These are phyloP conservation scores for Lathyrus tuberosus DNA, from an alignment of 306 rosid species.

Conservation along the genomic window DNA sequence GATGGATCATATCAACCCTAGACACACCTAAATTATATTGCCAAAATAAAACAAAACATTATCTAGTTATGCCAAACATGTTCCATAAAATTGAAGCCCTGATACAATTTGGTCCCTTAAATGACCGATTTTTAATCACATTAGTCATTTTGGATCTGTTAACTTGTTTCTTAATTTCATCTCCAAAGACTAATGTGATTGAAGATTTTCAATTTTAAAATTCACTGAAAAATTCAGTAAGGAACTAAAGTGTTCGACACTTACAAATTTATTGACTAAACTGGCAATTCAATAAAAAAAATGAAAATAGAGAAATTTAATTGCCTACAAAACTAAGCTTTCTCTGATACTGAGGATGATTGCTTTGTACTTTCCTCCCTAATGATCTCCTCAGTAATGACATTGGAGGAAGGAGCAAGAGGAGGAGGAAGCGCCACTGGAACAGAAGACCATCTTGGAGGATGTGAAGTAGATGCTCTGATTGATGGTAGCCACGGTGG, in stretches of 20 bases:
- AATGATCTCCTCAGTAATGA: slow-evolving; percentile 56
- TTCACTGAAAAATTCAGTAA: not conserved
- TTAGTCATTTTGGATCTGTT: not conserved
- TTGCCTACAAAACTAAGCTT: slow-evolving; percentile 66
- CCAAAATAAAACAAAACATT: slow-evolving; percentile 20
- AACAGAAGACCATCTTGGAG: slow-evolving; percentile 48
- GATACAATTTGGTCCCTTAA: not conserved
- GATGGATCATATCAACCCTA: not conserved
- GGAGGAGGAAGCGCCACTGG: slow-evolving; percentile 60
- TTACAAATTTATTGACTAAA: not conserved
- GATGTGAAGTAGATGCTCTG: slow-evolving; percentile 49
- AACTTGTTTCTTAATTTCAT: not conserved
- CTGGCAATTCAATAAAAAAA: not conserved
- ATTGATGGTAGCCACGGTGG: slow-evolving; percentile 42
- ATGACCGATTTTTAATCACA: not conserved
- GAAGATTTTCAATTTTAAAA: not conserved
- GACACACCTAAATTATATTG: not conserved
- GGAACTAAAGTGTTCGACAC: not conserved
- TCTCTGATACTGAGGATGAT: slow-evolving; percentile 47
- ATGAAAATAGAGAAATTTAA: slow-evolving; percentile 48
- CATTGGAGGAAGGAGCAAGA: slow-evolving; percentile 52
- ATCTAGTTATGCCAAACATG: not conserved
- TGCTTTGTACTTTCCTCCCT: slow-evolving; percentile 56
- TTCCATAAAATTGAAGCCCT: not conserved
- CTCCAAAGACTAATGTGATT: not conserved